Percentiles rank a stretch among this genome's conserved stretches.
phyloP scores from a whole-genome alignment of 352 stramenopile species.

The Saprolegnia parasitica region DNA sequence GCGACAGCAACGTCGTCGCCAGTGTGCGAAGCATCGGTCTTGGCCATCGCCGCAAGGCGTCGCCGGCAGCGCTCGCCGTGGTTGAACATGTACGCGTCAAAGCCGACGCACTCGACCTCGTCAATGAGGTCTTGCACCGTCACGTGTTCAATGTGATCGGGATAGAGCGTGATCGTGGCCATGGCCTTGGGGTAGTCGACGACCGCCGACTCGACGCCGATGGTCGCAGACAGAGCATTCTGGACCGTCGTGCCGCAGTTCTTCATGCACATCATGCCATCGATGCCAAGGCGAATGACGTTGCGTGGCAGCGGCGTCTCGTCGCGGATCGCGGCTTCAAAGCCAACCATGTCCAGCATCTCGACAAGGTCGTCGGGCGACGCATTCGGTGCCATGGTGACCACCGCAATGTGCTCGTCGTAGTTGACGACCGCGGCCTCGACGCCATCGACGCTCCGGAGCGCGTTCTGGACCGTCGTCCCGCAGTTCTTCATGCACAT shows the following conservation, averaged over 20 bases:
- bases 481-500: conserved; percentile 74
- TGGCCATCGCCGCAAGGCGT: conserved; percentile 49
- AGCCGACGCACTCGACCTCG: conserved; percentile 31
- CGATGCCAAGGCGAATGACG: conserved; percentile 60
- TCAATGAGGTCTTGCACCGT: conserved; percentile 34
- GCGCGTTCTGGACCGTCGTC: conserved; percentile 43
- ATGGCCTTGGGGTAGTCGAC: conserved; percentile 36
- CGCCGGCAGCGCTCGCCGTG: conserved; percentile 48
- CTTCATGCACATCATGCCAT: conserved; percentile 68
- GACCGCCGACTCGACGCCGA: conserved; percentile 33
- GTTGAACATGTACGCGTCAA: conserved; percentile 49
- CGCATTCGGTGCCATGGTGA: conserved; percentile 29
- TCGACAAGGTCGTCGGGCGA: conserved; percentile 28
- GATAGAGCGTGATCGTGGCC: conserved; percentile 42
- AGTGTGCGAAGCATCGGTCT: conserved; percentile 28
- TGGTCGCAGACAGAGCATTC: conserved; percentile 34
- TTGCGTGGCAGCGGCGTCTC: conserved; percentile 24
- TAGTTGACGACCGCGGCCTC: conserved; percentile 31
- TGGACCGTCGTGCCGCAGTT: conserved; percentile 64
- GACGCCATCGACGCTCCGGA: conserved; percentile 35
- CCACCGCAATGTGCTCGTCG: conserved; percentile 40
- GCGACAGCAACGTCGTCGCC: conserved; percentile 36
- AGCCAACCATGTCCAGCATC: conserved; percentile 31
- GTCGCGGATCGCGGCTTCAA: conserved; percentile 26
- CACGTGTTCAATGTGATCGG: conserved; percentile 19